A percentile compares a stretch with the other conserved stretches of the same genome.
Evolutionary conservation across 164 flowering plant species (phyloP).

Genomic region (Sextonia rubra): DNA sequence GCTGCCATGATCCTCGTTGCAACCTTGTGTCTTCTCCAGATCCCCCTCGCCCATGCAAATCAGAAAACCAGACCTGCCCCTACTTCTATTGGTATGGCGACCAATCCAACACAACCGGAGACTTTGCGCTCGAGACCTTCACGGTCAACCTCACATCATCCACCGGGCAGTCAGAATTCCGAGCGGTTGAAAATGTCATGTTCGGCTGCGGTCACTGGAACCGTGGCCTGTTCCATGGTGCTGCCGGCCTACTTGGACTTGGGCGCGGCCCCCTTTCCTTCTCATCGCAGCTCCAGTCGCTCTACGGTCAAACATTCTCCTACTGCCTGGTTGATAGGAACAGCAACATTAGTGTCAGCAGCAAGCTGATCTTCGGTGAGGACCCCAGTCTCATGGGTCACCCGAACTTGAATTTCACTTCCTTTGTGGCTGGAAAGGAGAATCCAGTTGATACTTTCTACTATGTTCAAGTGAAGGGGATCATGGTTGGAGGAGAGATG

Average conservation of each 20-base stretch:
- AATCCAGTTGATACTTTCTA: conserved; percentile 80
- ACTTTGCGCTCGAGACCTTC: conserved; percentile 81
- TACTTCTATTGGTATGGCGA: conserved; percentile 97
- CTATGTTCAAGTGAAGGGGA: conserved; percentile 58
- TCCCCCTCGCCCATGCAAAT: conserved; percentile 55
- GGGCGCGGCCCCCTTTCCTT: conserved; percentile 93
- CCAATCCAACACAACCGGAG: conserved; percentile 89
- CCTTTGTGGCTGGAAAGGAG: conserved; percentile 49
- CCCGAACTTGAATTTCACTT: conserved; percentile 70
- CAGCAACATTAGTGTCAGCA: conserved; percentile 67
- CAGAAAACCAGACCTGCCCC: conserved; percentile 57
- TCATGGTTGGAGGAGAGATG: conserved; percentile 69
- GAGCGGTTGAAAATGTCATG: conserved; percentile 70
- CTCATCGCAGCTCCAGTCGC: conserved; percentile 69
- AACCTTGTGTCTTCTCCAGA: conserved; percentile 72
- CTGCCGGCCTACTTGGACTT: conserved; percentile 84
- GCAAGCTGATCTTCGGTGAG: conserved; percentile 86
- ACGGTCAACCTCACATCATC: conserved; percentile 66
- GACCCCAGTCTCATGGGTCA: conserved; percentile 47
- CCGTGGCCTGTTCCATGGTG: conserved; percentile 89
- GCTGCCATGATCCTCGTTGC: conserved; percentile 70
- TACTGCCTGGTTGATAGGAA: conserved; percentile 89
- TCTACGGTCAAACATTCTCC: conserved; percentile 85
- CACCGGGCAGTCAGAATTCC: conserved; percentile 38
- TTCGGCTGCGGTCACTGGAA: conserved; percentile 99